A percentile compares a stretch with the other conserved stretches of the same genome.
phyloP scores from a whole-genome alignment of 2,329 filamentous ascomycete genomes.

The Colletotrichum kahawae region DNA sequence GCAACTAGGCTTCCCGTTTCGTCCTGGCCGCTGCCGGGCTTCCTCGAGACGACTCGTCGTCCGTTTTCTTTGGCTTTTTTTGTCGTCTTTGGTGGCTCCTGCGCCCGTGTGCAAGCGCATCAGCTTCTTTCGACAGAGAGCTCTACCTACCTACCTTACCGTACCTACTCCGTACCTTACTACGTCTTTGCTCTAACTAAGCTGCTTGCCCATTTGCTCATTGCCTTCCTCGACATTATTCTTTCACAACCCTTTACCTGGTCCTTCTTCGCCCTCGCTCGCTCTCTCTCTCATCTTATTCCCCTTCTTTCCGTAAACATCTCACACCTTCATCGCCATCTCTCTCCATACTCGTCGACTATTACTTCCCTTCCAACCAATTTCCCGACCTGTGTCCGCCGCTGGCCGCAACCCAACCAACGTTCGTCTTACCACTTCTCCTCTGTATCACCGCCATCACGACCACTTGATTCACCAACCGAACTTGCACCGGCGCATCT shows the following conservation, averaged over 20 bases:
- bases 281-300: neutral
- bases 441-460: neutral
- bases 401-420: neutral
- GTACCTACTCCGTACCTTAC: neutral
- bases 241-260: neutral
- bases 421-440: neutral
- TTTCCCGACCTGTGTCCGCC: neutral
- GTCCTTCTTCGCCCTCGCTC: neutral
- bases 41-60: conserved; percentile 1
- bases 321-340: neutral
- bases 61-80: conserved; percentile 15
- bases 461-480: neutral
- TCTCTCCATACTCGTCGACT: neutral
- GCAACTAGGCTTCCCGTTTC: conserved; percentile 13
- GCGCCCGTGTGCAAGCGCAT: neutral
- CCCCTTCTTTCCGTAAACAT: neutral
- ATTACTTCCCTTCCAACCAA: neutral
- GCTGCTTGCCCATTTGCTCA: neutral
- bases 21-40: conserved; percentile 14
- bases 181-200: neutral
- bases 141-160: neutral
- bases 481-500: neutral
- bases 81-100: conserved; percentile 12
- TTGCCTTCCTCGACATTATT: neutral
- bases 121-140: neutral